Evolutionary conservation across 768 basidiomycete genomes (phyloP).

Genomic region (Rhodotorula paludigena): DNA sequence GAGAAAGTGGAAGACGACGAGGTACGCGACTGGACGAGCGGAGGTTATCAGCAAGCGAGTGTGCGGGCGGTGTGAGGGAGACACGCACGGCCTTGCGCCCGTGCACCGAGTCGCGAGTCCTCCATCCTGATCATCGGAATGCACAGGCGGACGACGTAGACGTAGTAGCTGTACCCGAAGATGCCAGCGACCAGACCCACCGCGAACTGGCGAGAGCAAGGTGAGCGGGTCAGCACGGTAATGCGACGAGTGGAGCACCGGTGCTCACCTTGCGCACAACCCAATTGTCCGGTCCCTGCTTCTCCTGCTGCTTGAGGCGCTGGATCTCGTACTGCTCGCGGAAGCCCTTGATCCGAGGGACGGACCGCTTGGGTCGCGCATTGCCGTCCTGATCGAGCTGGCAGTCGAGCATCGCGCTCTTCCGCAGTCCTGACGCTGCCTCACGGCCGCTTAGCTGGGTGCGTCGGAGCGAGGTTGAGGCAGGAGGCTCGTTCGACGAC

Average conservation of each 20-base stretch:
- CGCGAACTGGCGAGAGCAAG: conserved; percentile 2
- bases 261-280: conserved; percentile 22
- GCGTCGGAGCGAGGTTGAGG: too few species aligned
- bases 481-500: too few species aligned
- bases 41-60: too few species aligned
- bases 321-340: conserved; percentile 24
- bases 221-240: neutral
- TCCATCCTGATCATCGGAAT: conserved; percentile 31
- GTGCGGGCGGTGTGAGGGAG: neutral
- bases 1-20: conserved; percentile 35
- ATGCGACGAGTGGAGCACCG: neutral
- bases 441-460: too few species aligned
- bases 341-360: conserved; percentile 6
- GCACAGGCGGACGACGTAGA: conserved; percentile 33
- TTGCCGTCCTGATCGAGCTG: conserved; percentile 11
- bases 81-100: conserved; percentile 25
- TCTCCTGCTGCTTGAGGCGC: conserved; percentile 10
- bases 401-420: conserved; percentile 28
- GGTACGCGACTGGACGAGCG: conserved; percentile 19
- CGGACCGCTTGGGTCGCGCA: neutral
- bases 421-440: too few species aligned
- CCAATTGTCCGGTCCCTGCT: conserved; percentile 31
- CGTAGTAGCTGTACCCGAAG: conserved; percentile 35
- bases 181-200: conserved; percentile 29
- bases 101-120: conserved; percentile 10